These are phyloP conservation scores for Lentinula raphanica DNA, from an alignment of 768 basidiomycete species.

Conservation along the genomic window DNA sequence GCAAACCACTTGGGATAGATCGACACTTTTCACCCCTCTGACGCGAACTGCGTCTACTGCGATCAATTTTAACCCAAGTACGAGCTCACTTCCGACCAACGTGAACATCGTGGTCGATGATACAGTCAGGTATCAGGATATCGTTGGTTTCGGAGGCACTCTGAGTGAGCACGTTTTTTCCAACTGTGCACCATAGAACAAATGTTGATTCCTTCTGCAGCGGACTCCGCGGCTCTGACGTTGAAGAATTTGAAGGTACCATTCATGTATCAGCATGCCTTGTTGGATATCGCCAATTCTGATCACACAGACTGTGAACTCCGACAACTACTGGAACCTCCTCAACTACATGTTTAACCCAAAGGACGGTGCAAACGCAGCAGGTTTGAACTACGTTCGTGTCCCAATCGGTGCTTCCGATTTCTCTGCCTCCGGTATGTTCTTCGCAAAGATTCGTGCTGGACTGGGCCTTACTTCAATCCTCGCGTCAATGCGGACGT, in stretches of 20 bases:
- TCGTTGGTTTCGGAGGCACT: conserved; percentile 42
- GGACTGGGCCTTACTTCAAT: neutral
- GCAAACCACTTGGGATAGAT: conserved; percentile 29
- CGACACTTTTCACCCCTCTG: conserved; percentile 24
- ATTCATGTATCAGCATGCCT: neutral
- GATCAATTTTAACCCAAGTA: conserved; percentile 21
- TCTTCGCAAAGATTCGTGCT: neutral
- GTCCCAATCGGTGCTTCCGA: conserved; percentile 29
- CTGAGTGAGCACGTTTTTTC: conserved; percentile 32
- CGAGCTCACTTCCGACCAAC: neutral
- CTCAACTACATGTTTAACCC: conserved; percentile 20
- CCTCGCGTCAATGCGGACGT: neutral
- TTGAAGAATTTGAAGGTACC: conserved; percentile 42
- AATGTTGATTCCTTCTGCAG: too few species aligned
- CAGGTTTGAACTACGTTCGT: conserved; percentile 25
- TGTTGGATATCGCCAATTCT: too few species aligned
- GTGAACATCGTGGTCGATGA: conserved; percentile 43
- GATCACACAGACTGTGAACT: conserved; percentile 9
- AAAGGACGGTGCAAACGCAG: conserved; percentile 24
- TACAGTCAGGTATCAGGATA: conserved; percentile 32
- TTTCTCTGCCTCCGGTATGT: conserved; percentile 21
- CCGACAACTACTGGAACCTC: neutral
- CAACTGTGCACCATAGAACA: conserved; percentile 42
- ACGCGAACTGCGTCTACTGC: conserved; percentile 19
- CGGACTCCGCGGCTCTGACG: conserved; percentile 14